Base-by-base conservation (phyloP, 495 filamentous ascomycete species). In the Pseudoneurospora amorphoporcata region DNA sequence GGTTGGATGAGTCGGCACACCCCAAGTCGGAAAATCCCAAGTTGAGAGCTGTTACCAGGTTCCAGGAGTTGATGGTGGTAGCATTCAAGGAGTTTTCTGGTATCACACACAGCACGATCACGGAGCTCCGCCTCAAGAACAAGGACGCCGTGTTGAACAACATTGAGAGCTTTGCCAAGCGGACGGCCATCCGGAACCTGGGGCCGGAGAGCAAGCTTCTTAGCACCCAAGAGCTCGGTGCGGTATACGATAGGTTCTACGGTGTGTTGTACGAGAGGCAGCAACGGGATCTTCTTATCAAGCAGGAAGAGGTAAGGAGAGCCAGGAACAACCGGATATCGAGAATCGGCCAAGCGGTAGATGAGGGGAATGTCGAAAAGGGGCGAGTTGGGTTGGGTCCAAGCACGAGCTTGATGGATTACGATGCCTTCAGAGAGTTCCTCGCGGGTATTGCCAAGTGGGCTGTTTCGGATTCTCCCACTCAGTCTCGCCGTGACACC, bases 41-140 rank as follows among this genome's bases (percentile, higher is more conserved):
- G 78, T 83, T 97, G 32, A 87, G 95, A 73, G 92, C 93, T 9
- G 94, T 99, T 43, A 99, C 96, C 0, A 87, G 92, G 58, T 99
- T 99, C 81, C 95, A 99, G 79, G 95, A 98, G 77, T 86, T 99
- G 70, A 97, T 99, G 93, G 95, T 99, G 3, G 94, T 98, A 4
- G 95, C 95, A 14, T 98, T 98, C 84, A 97, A 96, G 73, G 95
- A 99, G 76, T 99, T 99, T 76, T 90, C 95, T 1, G 92, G 89
- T 9, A 97, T 99, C 77, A 99, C 95, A 0, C 95, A 98, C 77
- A 90, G 87, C 76, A 97, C 91, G 43, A 94, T 99, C 70, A 90
- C 88, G 3, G 95, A 98, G 73, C 89, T 96, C 74, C 92, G 95
- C 29, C 84, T 90, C 17, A 97, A 94, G 79, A 94, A 97, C 81